Evolutionary conservation across 202 grass and related monocot genomes (phyloP).

Genomic region (Digitaria exilis): DNA sequence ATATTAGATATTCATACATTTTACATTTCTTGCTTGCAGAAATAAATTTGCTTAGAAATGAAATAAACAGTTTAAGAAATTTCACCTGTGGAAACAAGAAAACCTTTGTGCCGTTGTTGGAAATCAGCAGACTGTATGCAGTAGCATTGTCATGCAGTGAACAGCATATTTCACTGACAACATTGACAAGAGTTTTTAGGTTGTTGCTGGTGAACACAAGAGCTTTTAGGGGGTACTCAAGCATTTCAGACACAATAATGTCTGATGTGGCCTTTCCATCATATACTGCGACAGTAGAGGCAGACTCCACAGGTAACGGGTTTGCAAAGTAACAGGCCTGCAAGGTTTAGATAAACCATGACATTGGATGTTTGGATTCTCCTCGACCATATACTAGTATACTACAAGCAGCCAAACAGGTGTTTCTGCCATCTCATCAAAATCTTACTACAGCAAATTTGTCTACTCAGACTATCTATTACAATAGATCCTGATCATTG

Average conservation of each 20-base stretch:
- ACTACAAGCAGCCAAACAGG: not conserved
- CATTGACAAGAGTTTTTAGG: constrained; percentile 29
- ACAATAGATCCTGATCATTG: too few species aligned
- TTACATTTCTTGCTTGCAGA: not conserved
- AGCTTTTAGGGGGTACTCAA: constrained; percentile 64
- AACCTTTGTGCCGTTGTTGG: constrained; percentile 53
- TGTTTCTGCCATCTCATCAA: not conserved
- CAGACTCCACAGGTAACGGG: constrained; percentile 69
- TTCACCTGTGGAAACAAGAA: constrained; percentile 71
- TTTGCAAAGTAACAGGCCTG: constrained; percentile 75
- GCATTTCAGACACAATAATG: constrained; percentile 47
- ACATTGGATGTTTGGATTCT: constrained; percentile 7
- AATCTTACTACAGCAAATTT: not conserved
- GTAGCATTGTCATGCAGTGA: constrained; percentile 34
- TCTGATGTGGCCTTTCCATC: constrained; percentile 33
- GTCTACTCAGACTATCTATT: not conserved
- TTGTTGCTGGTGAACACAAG: constrained; percentile 57
- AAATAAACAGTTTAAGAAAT: not conserved
- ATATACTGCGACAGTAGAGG: constrained; percentile 44
- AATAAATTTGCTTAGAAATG: not conserved
- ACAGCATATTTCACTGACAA: constrained; percentile 47
- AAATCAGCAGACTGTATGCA: constrained; percentile 59
- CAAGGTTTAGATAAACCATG: constrained; percentile 16
- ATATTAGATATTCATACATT: not conserved
- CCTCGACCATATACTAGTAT: constrained; percentile 10